Conservation (phyloP, 257 asterid species). For the Ilex aquifolium region DNA sequence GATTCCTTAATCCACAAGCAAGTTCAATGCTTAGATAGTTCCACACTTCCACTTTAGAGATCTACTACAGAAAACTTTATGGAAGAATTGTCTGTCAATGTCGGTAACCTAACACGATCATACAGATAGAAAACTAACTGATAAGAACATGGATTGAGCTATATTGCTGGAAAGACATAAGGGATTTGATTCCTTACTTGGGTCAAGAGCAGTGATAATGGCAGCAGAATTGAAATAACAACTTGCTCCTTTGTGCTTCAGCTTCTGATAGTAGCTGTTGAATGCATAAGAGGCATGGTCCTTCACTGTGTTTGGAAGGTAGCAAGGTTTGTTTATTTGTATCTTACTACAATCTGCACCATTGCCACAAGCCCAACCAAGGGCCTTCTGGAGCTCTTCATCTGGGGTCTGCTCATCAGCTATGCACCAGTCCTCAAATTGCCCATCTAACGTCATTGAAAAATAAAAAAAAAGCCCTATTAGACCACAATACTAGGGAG, state of each 20-base stretch:
- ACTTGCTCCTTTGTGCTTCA: constrained; percentile 57
- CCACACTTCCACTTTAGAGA: too few species aligned
- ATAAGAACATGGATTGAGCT: not conserved
- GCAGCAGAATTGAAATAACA: constrained; percentile 87
- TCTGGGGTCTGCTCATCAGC: constrained; percentile 81
- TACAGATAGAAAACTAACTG: not conserved
- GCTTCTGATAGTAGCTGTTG: constrained; percentile 77
- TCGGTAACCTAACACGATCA: too few species aligned
- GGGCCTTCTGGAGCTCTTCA: constrained; percentile 43
- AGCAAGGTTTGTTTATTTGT: constrained; percentile 37
- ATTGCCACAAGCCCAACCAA: constrained; percentile 72
- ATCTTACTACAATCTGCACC: constrained; percentile 70
- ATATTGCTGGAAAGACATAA: not conserved
- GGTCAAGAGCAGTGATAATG: constrained; percentile 47
- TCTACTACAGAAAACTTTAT: too few species aligned
- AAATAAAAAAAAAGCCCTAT: not conserved
- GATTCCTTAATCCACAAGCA: not conserved
- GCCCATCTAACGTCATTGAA: constrained; percentile 33
- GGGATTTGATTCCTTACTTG: constrained; percentile 42
- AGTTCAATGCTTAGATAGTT: not conserved
- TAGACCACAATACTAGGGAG: not conserved
- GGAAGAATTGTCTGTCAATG: too few species aligned
- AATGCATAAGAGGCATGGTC: constrained; percentile 80
- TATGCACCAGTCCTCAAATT: constrained; percentile 69
- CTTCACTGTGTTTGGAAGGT: constrained; percentile 41